Evolutionary conservation across 441 rosid genomes (phyloP), one percentile per base, ranked within the genome.

Genomic region (Gossypium schwendimanii): DNA sequence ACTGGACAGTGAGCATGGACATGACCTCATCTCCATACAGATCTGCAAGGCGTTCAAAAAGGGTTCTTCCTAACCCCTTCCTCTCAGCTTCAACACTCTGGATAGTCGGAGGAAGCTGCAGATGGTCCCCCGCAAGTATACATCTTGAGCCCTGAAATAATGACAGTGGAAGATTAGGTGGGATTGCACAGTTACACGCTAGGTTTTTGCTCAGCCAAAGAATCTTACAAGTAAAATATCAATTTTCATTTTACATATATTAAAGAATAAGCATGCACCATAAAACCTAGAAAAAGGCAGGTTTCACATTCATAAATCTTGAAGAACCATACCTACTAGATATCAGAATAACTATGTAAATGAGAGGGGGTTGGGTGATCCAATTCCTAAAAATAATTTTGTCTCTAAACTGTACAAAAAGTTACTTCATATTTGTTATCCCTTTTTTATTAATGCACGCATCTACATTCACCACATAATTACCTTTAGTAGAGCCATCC

Each of bases 31-130:
- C 91, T 50, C 97, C 95, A 70, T 89, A 90, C 61, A 91, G 82
- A 72, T 90, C 89, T 4, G 95, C 89, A 33, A 95, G 83, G 65
- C 99, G 93, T 73, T 95, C 98, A 81, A 95, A 95, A 61, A 94
- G 97, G 59, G 99, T 95, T 79, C 85, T 82, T 77, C 98, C 99
- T 64, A 95, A 80, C 33, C 99, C 98, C 80, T 90, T 91, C 85
- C 84, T 91, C 84, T 92, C 98, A 68, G 99, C 99, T 85, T 89
- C 98, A 72, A 85, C 87, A 74, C 98, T 91, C 78, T 92, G 99
- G 76, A 92, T 82, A 52, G 97, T 95, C n/a, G 99, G 99, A 55
- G 98, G 98, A 78, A 95, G 97, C 80, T 95, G 98, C 71, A 92
- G 95, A 87, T 95, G 98, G 74, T 95, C 97, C 69, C 99, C 99